Evolutionary conservation across 768 basidiomycete genomes (phyloP).

Genomic region (Boletales sp.): DNA sequence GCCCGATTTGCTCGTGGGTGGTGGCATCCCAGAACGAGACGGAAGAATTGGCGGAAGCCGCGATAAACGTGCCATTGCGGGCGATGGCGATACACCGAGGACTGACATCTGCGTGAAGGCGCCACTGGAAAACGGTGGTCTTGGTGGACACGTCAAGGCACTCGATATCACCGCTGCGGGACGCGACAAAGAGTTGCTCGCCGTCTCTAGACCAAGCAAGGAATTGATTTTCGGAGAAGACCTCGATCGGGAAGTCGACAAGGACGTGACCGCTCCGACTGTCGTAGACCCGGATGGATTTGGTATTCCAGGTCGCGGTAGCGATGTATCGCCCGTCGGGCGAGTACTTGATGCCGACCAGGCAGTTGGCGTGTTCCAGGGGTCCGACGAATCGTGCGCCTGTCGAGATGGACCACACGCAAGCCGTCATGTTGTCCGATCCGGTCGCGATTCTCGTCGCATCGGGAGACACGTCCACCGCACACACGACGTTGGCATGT

Average conservation of each 20-base stretch:
- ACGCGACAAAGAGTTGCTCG: constrained; percentile 6
- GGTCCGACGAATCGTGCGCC: too few species aligned
- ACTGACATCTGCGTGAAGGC: too few species aligned
- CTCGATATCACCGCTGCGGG: not conserved
- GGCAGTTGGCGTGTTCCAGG: too few species aligned
- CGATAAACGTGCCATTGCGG: constrained; percentile 9
- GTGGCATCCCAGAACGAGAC: constrained; percentile 13
- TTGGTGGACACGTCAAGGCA: not conserved
- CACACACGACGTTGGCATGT: not conserved
- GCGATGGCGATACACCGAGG: constrained; percentile 1
- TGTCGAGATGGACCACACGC: not conserved
- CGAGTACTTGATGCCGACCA: constrained; percentile 13
- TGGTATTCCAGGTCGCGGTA: not conserved
- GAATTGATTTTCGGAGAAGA: not conserved
- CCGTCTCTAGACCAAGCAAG: constrained; percentile 4
- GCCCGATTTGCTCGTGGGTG: constrained; percentile 3
- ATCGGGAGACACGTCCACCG: constrained; percentile 13
- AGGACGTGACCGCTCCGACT: not conserved
- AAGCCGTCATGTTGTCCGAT: not conserved
- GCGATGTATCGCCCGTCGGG: constrained; percentile 5
- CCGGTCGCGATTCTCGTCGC: constrained; percentile 6
- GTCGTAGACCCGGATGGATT: constrained; percentile 4
- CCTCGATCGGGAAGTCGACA: not conserved
- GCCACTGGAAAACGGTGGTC: not conserved
- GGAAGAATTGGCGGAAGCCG: not conserved